Percentiles rank a stretch among this genome's conserved stretches.
These are phyloP conservation scores for Tuber calosporum DNA, from an alignment of 495 filamentous ascomycete species.

Conservation along the genomic window DNA sequence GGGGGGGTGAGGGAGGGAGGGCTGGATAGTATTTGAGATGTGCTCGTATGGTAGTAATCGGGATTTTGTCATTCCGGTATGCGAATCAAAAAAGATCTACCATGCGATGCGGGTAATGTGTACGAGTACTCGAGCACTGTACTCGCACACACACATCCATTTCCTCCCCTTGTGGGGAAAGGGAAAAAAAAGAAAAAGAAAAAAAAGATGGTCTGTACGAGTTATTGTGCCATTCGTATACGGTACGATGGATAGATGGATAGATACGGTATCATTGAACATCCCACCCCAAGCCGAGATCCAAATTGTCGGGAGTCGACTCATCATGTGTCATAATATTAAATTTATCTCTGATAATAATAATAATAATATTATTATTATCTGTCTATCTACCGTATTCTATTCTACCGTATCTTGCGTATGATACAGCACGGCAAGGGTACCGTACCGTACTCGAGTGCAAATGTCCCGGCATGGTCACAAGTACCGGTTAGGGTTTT, in stretches of 20 bases:
- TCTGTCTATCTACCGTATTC: background rate
- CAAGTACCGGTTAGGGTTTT: too few relatives aligned
- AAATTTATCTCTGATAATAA: too few relatives aligned
- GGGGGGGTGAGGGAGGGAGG: too few relatives aligned
- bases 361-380: background rate
- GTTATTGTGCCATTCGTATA: too few relatives aligned
- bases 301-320: background rate
- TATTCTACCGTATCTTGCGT: background rate
- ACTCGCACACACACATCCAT: too few relatives aligned
- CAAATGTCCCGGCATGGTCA: too few relatives aligned
- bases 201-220: too few relatives aligned
- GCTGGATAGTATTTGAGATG: background rate
- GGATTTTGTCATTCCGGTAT: background rate
- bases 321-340: slow-evolving; percentile 4
- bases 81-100: background rate
- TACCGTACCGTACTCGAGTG: too few relatives aligned
- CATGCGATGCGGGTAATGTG: background rate
- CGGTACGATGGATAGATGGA: background rate
- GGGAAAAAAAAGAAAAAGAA: too few relatives aligned
- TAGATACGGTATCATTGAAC: background rate
- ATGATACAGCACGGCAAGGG: background rate
- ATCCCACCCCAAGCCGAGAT: background rate
- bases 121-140: too few relatives aligned
- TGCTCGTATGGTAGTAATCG: background rate
- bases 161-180: too few relatives aligned